A percentile compares a stretch with the other conserved stretches of the same genome.
Conservation (phyloP, 2,329 filamentous ascomycete genomes). For the Annulohypoxylon truncatum region DNA sequence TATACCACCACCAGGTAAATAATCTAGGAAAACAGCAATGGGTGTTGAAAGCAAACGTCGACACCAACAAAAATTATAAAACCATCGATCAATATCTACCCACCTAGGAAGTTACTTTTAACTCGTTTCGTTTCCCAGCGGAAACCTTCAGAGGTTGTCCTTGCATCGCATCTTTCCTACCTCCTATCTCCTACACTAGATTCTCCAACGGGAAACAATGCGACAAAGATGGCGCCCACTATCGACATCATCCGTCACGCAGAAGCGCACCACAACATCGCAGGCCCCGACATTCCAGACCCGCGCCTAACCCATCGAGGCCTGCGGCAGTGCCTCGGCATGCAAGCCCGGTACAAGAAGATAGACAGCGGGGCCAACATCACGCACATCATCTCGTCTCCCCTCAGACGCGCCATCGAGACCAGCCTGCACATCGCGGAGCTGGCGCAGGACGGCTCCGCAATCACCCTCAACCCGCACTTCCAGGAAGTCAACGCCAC, state of each 20-base stretch:
- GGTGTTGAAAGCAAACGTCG: background rate
- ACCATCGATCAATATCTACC: no score
- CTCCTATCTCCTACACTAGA: background rate
- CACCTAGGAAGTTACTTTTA: background rate
- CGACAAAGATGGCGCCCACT: constrained; percentile 54
- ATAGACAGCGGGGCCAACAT: constrained; percentile 68
- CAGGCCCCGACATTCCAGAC: constrained; percentile 76
- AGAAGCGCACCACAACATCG: constrained; percentile 82
- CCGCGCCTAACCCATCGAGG: constrained; percentile 80
- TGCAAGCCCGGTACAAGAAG: constrained; percentile 67
- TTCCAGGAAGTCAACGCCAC: constrained; percentile 80
- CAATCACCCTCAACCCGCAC: constrained; percentile 75
- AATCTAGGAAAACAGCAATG: background rate
- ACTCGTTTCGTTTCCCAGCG: background rate
- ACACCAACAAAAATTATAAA: background rate
- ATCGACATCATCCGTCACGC: constrained; percentile 78
- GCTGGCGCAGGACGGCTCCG: constrained; percentile 56
- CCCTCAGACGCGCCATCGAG: constrained; percentile 80
- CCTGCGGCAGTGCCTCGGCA: constrained; percentile 70
- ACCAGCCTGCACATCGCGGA: constrained; percentile 76
- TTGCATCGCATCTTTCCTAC: background rate
- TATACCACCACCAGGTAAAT: background rate
- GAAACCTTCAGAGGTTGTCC: background rate
- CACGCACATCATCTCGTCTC: constrained; percentile 78
- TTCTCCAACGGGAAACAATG: background rate